Base-by-base conservation (phyloP, 2,329 filamentous ascomycete genomes). In the Phialemoniopsis sp. region DNA sequence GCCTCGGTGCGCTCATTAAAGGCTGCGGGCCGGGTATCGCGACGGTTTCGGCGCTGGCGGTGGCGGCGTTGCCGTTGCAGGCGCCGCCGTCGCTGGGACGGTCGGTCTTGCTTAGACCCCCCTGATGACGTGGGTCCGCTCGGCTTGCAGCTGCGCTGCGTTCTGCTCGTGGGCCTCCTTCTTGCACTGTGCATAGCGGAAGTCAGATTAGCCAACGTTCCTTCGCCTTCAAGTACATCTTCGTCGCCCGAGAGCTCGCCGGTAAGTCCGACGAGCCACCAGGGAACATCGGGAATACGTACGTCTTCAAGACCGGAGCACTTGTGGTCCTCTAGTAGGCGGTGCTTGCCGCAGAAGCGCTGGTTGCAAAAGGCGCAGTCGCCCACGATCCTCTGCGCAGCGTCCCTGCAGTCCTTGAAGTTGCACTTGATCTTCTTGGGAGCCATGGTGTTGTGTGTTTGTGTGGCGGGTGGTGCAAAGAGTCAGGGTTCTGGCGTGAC, bases 101-200 rank as follows among this genome's bases (percentile, higher is more conserved):
- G 21, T 6, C 10, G 6, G 21, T 26, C 21, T 10, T 10, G 2
- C 28, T 66, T 78, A 95, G 62, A 95, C 84, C 46, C 90, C 90
- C 67, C 87, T 90, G 68, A 97, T 93, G 54, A 94, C 89, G 48
- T 91, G 85, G 34, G 93, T 98, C 58, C 91, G 78, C 75, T 98
- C 91, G 42, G 83, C 80, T 66, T 96, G 88, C 59, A 98, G 73
- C 69, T 94, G 90, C 49, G 89, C 86, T 43, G 89, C 87, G 63
- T 98, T 98, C 50, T 89, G 82, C 63, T 94, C 89, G 66, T 95
- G 89, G 35, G 88, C 91, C 64, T 95, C 89, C 73, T 95, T 93
- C 77, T 96, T 95, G 77, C 91, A 96, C 80, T 85, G 57, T 21
- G 31, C 13, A n/a, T 26, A n/a, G 31, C 18, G 14, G 9, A 42